Evolutionary conservation across 2,329 filamentous ascomycete species (phyloP), one percentile per base, ranked within the genome.

Genomic region (Aspergillus latus): DNA sequence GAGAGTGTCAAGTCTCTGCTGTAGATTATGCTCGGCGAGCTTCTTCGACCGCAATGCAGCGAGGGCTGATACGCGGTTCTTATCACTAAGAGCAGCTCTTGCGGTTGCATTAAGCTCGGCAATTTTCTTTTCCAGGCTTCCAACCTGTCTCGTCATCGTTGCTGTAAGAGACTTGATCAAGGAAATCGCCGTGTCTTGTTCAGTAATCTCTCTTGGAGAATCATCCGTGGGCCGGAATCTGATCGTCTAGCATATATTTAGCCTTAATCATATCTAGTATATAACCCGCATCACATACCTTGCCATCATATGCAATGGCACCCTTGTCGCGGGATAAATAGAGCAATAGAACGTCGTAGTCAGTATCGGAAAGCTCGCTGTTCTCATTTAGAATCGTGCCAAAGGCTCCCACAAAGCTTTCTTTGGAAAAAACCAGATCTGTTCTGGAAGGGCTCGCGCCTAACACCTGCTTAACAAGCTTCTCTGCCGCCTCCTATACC

Each of bases 11-110:
- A 87, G 84, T 10, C 92, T 86, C 61, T 86, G 84, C 30, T 84
- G 78, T 0, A 97, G 80, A 9, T 86, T 88, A 2, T 83, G 78
- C 72, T 97, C 92, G 29, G 88, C 86, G 6, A 89, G 77, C 72
- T 94, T 97, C 77, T 91, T 96, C 4, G 86, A 89, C 50, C 88
- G 87, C 10, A 99, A 81, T 0, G 90, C 87, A 0, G 89, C 87
- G 32, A 93, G 82, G 8, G 93, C 94, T 0, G 87, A 82, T 26
- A 88, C 76, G 44, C 85, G 83, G 70, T 95, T 92, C 69, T 92
- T 90, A 45, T 82, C 81, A 4, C 78, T 76, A 0, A 96, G 84
- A 0, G 91, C 89, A 21, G 82, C 80, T 59, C 88, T 87, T 0
- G 91, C 92, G 4, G 82, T 76, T 10, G 65, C 59, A 49, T 81